These are phyloP conservation scores for Cutaneotrichosporon mucoides DNA, from an alignment of 1,284 basidiomycete genomes.

Conservation along the genomic window DNA sequence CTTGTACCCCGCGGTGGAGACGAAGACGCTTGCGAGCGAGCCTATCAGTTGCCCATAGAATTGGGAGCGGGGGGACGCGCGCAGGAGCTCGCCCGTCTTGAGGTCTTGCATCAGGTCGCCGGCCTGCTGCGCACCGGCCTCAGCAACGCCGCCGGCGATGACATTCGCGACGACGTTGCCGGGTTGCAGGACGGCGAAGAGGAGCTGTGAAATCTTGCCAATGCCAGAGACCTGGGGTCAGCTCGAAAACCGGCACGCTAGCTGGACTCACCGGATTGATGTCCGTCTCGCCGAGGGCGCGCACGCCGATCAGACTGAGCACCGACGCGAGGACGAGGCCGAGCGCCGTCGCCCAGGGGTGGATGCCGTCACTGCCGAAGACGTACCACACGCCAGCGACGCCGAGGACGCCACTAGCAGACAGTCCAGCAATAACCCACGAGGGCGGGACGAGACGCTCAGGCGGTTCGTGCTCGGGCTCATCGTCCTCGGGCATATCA, in stretches of 20 bases:
- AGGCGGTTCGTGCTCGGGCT: conserved; percentile 70
- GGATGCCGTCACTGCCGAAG: conserved; percentile 84
- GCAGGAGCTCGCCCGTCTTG: conserved; percentile 87
- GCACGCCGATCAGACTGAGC: conserved; percentile 81
- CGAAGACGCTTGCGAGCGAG: conserved; percentile 76
- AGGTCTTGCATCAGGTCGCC: conserved; percentile 99
- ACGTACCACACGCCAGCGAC: conserved; percentile 78
- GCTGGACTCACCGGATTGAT: conserved; percentile 64
- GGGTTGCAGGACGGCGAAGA: conserved; percentile 91
- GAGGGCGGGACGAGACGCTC: conserved; percentile 72
- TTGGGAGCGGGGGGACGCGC: conserved; percentile 78
- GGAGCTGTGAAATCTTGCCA: conserved; percentile 91
- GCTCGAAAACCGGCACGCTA: conserved; percentile 34
- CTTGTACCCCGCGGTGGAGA: conserved; percentile 80
- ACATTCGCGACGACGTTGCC: conserved; percentile 93
- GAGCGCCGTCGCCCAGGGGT: conserved; percentile 85
- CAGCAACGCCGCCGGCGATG: conserved; percentile 91
- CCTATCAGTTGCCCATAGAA: conserved; percentile 87
- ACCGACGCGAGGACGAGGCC: conserved; percentile 78
- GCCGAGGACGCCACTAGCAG: conserved; percentile 62
- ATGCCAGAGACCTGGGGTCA: conserved; percentile 65
- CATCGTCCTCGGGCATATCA: conserved; percentile 44
- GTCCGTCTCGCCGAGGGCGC: conserved; percentile 88
- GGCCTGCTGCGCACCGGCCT: conserved; percentile 94
- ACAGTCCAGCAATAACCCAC: conserved; percentile 71